Base-by-base conservation (phyloP, 1,139 yeast species). In the Sugiyamaella japonica region DNA sequence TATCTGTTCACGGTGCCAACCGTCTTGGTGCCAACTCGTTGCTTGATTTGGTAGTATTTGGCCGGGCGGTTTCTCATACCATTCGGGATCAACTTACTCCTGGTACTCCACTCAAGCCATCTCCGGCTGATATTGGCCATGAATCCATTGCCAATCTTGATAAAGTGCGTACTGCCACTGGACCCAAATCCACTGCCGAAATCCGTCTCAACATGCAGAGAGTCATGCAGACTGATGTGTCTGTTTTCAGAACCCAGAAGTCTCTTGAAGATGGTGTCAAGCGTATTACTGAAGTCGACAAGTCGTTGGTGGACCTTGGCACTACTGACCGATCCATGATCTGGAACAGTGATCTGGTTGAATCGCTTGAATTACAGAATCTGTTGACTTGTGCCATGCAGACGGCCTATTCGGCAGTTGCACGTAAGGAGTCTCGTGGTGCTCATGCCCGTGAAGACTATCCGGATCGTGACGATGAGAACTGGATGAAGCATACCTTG, bases 11-110 rank as follows among this genome's bases (percentile, higher is more conserved):
- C 73, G 99, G 99, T 77, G 99, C 99, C 61, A 93, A 93, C 82
- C 89, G 99, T 81, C 82, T 93, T 67, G 99, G 99, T 75, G 99
- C 99, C 64, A 93, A 93, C 82, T 93, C 99, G n/a, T 80, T 93
- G 66, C 84, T 93, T 70, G 99, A 93, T 76, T 80, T 93, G 74
- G 99, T 93, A 62, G 98, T 93, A 61, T 93, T 93, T 69, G 99
- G 99, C 69, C 89, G 99, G 80, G 98, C 98, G 64, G 98, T 91
- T 55, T 85, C 97, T 55, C 95, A 89, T 76, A 89, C 96, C 58
- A 86, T 93, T 71, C 78, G 85, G 61, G 97, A 88, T 70, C 78
- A 85, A 59, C 81, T 89, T 75, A 82, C 86, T 63, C 98, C 98
- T 63, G 95, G 95, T 65, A 78, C 84, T 63, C 96, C 98, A 62